Evolutionary conservation across 2,329 filamentous ascomycete genomes (phyloP).

Genomic region (Davidsoniella eucalypti): DNA sequence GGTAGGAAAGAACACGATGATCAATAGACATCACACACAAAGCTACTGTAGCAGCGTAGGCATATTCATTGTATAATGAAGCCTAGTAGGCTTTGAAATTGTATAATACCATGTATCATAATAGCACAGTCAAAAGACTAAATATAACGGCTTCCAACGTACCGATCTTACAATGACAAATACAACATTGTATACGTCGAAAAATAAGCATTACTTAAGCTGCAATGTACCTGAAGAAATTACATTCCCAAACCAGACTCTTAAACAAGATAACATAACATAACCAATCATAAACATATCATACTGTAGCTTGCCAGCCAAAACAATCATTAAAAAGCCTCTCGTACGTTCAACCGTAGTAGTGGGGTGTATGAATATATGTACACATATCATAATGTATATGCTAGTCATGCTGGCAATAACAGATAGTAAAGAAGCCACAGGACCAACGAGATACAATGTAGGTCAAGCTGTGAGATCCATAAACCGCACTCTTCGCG

Average conservation of each 20-base stretch:
- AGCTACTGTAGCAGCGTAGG: background rate
- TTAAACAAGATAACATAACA: background rate
- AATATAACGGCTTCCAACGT: background rate
- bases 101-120: constrained; percentile 14
- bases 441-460: background rate
- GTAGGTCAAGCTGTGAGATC: constrained; percentile 1
- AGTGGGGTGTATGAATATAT: too few species aligned
- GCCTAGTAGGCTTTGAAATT: background rate
- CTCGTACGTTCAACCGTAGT: background rate
- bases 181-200: background rate
- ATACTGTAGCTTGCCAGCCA: background rate
- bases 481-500: constrained; percentile 8
- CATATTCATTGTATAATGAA: background rate
- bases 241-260: background rate
- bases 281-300: background rate
- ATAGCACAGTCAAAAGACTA: background rate
- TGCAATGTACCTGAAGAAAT: background rate
- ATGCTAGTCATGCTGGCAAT: background rate
- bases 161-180: background rate
- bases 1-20: constrained; percentile 22
- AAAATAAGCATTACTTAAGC: background rate
- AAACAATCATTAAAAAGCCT: background rate
- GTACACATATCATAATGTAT: background rate
- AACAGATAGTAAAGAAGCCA: background rate
- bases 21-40: background rate